phyloP scores from a whole-genome alignment of 2,329 filamentous ascomycete genomes.

The Aspergillus udagawae region DNA sequence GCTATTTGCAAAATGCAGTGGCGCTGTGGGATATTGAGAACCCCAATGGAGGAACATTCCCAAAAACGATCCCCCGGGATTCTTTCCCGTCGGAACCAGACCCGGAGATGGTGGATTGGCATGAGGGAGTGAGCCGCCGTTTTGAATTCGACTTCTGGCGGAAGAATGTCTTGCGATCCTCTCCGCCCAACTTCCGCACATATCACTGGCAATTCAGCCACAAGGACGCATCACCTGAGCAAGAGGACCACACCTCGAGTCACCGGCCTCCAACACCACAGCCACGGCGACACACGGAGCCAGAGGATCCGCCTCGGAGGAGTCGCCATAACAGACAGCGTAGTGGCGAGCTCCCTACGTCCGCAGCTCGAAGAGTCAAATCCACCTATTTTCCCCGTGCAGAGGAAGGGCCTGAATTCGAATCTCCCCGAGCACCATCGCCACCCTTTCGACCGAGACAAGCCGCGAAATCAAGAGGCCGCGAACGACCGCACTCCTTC shows the following conservation, averaged over 20 bases:
- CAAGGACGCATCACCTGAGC: slow-evolving; percentile 26
- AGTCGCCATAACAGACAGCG: slow-evolving; percentile 21
- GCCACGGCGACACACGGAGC: slow-evolving; percentile 14
- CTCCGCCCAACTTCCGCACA: slow-evolving; percentile 27
- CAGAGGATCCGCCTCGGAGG: slow-evolving; percentile 16
- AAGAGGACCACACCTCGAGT: slow-evolving; percentile 18
- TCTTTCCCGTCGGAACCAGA: slow-evolving; percentile 72
- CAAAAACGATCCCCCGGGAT: slow-evolving; percentile 61
- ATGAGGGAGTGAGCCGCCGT: slow-evolving; percentile 69
- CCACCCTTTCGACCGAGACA: slow-evolving; percentile 21
- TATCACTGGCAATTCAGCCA: slow-evolving; percentile 29
- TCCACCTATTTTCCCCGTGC: slow-evolving; percentile 15
- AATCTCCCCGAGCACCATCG: slow-evolving; percentile 25
- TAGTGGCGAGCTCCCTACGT: slow-evolving; percentile 19
- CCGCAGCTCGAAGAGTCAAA: slow-evolving; percentile 16
- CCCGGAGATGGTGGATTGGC: slow-evolving; percentile 78
- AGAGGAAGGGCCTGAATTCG: slow-evolving; percentile 13
- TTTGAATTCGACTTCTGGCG: slow-evolving; percentile 59
- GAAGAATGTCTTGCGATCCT: slow-evolving; percentile 34
- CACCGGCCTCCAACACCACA: slow-evolving; percentile 13
- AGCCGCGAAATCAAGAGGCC: slow-evolving; percentile 16
- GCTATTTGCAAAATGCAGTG: slow-evolving; percentile 76
- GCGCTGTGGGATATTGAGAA: slow-evolving; percentile 71
- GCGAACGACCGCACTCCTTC: slow-evolving; percentile 16
- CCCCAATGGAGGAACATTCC: slow-evolving; percentile 57